Evolutionary conservation across 2,329 filamentous ascomycete species (phyloP).

Genomic region (Cordyceps tenuipes): DNA sequence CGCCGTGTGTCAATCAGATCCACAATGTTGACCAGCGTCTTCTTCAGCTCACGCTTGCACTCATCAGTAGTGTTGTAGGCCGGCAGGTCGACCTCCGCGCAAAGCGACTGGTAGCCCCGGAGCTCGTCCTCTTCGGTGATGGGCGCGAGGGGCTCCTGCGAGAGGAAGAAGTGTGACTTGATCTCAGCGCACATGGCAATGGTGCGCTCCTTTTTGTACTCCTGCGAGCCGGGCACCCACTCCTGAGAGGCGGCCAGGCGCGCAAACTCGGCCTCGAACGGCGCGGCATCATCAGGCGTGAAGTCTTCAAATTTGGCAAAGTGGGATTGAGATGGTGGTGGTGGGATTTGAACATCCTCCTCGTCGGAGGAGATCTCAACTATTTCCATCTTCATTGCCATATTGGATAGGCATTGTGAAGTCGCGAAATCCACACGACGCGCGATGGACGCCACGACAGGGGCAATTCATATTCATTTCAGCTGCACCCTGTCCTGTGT

Average conservation of each 20-base stretch:
- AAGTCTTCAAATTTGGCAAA: constrained; percentile 24
- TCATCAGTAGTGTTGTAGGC: constrained; percentile 13
- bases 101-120: constrained; percentile 20
- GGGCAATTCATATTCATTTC: too few relatives aligned
- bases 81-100: constrained; percentile 21
- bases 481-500: too few relatives aligned
- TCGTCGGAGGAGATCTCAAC: neutral
- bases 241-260: constrained; percentile 25
- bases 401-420: neutral
- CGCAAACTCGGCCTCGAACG: constrained; percentile 24
- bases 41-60: constrained; percentile 20
- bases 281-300: constrained; percentile 19
- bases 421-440: neutral
- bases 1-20: constrained; percentile 24
- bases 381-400: neutral
- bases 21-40: constrained; percentile 23
- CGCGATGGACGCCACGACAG: too few relatives aligned
- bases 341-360: constrained; percentile 1
- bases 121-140: constrained; percentile 14
- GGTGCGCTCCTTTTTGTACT: constrained; percentile 23
- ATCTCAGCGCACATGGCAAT: constrained; percentile 23
- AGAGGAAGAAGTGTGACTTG: constrained; percentile 24
- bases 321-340: constrained; percentile 22
- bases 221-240: constrained; percentile 21
- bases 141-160: constrained; percentile 9